Percentiles rank a stretch among this genome's conserved stretches.
Evolutionary conservation across 257 asterid species (phyloP).

Genomic region (Primulina huaijiensis): DNA sequence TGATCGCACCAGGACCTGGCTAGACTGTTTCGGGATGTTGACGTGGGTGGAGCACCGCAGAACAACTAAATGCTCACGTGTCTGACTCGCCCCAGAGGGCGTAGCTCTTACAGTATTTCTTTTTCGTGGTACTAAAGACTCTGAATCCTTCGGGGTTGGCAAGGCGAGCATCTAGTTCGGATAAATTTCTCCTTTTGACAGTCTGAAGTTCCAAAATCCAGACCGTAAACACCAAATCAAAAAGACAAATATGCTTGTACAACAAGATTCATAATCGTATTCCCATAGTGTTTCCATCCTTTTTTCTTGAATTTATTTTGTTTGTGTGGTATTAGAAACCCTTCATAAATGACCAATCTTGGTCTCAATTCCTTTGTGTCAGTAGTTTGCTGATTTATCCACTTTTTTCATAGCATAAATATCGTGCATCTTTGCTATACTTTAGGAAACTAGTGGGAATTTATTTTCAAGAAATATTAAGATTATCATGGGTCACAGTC

Average conservation of each 20-base stretch:
- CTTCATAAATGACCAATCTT: not conserved
- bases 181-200: not conserved
- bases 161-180: not conserved
- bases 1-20: not conserved
- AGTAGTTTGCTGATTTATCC: not conserved
- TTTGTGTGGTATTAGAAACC: not conserved
- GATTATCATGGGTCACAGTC: not conserved
- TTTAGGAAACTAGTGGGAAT: not conserved
- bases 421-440: not conserved
- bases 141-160: not conserved
- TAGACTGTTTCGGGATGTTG: not conserved
- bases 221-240: not conserved
- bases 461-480: too few relatives aligned
- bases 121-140: too few relatives aligned
- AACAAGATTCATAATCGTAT: constrained; percentile 25
- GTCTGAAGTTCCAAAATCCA: not conserved
- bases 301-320: constrained; percentile 17
- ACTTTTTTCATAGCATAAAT: not conserved
- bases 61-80: not conserved
- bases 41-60: not conserved
- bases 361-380: not conserved
- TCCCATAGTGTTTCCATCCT: not conserved
- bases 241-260: constrained; percentile 18
- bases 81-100: not conserved
- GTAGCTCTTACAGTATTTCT: not conserved